Evolutionary conservation across 768 basidiomycete species (phyloP), one percentile per base, ranked within the genome.

Genomic region (Xerocomus brunneocitrinus): DNA sequence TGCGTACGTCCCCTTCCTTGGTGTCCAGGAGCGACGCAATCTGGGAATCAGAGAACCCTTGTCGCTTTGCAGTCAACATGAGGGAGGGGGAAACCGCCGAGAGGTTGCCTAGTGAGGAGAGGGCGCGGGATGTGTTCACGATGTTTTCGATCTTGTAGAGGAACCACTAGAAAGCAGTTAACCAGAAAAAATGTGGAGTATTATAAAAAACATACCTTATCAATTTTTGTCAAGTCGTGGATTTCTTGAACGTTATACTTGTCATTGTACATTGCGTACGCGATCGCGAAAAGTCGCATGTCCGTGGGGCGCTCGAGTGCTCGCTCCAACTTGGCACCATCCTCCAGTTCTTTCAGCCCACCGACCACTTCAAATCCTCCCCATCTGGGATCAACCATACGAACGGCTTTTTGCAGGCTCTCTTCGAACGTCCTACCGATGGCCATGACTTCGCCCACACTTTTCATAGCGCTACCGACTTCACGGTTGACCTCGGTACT

Each of bases 361-460:
- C 90, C 83, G 63, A 95, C 93, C n/a, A 88, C 91, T 71, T 97
- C 95, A 65, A 99, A 99, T 4, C 97, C 97, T 67, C 89, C 84
- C 84, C 91, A 99, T 30, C 90, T 83, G 28, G 97, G 97, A 70
- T 98, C 95, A 35, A 98, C 89, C 76, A 97, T 93, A 57, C 97
- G 88, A 56, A 99, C 89, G 45, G 97, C 97, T 73, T 99, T 99
- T 70, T 98, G 97, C 65, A 99, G 77, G 64, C 90, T 92, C 71
- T 99, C 97, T 72, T 99, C 97, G 62, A 98, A 99, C 1, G 97
- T 99, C 60, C 97, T 88, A 35, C 97, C 97, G 62, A 99, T 98
- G 60, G 95, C 95, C 97, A 99, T 99, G 66, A 99, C 95, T 71
- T 99, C 97, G 50, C 97, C 97, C 50, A 99, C 97, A 14, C 91